Evolutionary conservation across 2,329 filamentous ascomycete genomes (phyloP).

Genomic region (Amylocarpus encephaloides): DNA sequence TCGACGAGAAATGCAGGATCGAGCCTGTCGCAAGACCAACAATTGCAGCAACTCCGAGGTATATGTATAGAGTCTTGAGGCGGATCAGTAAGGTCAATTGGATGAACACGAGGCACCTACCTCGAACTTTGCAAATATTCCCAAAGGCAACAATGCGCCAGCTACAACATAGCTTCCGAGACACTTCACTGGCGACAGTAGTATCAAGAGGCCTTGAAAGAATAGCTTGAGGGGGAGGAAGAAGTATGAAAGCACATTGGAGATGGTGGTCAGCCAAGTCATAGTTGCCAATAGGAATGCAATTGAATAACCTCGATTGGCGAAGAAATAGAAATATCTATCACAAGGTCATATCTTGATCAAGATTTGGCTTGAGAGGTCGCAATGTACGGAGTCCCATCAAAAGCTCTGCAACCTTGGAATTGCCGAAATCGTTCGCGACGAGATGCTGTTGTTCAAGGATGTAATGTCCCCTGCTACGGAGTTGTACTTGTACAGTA

Average conservation of each 20-base stretch:
- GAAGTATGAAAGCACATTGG: conserved; percentile 21
- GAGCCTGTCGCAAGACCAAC: conserved; percentile 61
- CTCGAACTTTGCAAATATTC: conserved; percentile 28
- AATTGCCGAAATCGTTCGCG: too few relatives aligned
- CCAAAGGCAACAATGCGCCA: conserved; percentile 23
- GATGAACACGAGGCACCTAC: conserved; percentile 11
- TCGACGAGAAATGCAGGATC: conserved; percentile 50
- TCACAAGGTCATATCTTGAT: too few relatives aligned
- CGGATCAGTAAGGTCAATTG: conserved; percentile 5
- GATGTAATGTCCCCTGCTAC: too few relatives aligned
- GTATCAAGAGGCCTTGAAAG: conserved; percentile 14
- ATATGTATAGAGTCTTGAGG: conserved; percentile 38
- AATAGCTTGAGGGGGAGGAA: conserved; percentile 21
- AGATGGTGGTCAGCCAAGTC: conserved; percentile 19
- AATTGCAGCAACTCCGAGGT: conserved; percentile 58
- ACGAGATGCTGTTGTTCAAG: too few relatives aligned
- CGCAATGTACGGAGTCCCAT: background rate
- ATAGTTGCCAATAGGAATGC: conserved; percentile 7
- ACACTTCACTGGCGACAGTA: conserved; percentile 25
- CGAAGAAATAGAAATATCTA: background rate
- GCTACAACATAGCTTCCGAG: conserved; percentile 20
- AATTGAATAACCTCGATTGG: background rate
- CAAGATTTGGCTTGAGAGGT: background rate
- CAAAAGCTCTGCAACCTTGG: background rate
- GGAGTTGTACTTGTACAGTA: too few relatives aligned